phyloP scores from a whole-genome alignment of 345 rosid species.

The Brassica incana region DNA sequence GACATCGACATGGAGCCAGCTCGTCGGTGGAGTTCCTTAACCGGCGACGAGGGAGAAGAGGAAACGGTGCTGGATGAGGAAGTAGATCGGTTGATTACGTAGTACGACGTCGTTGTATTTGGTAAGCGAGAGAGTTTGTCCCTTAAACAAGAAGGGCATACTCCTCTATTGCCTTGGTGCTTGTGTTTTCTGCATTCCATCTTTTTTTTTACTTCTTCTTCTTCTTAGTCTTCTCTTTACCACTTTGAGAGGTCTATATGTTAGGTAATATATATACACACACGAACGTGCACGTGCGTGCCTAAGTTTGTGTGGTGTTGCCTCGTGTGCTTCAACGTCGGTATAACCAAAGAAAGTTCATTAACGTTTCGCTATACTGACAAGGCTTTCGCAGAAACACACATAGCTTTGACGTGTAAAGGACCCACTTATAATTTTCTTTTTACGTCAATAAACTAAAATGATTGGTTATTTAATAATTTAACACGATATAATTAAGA shows the following conservation, averaged over 20 bases:
- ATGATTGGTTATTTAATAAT: not conserved
- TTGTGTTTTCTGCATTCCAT: conserved; percentile 43
- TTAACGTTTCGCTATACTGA: conserved; percentile 2
- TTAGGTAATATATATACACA: conserved; percentile 7
- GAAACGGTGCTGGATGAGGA: conserved; percentile 26
- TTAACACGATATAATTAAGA: not conserved
- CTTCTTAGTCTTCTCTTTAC: not conserved
- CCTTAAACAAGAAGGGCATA: conserved; percentile 33
- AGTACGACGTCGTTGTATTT: conserved; percentile 28
- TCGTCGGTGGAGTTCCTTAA: conserved; percentile 44
- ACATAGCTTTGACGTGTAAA: not conserved
- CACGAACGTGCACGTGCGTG: conserved; percentile 10
- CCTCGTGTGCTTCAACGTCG: conserved; percentile 27
- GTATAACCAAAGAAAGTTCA: not conserved
- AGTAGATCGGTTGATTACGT: conserved; percentile 17
- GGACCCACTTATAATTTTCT: not conserved
- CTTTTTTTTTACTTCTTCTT: not conserved
- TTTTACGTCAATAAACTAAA: not conserved
- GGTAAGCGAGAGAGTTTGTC: conserved; percentile 33
- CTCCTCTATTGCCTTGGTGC: conserved; percentile 34
- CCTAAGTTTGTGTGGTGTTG: not conserved
- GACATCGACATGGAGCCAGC: conserved; percentile 45
- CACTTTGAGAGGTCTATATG: not conserved
- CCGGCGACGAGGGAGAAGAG: conserved; percentile 23
- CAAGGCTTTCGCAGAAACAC: not conserved